A percentile compares a stretch with the other conserved stretches of the same genome.
phyloP scores from a whole-genome alignment of 2,329 filamentous ascomycete species.

The Chaetomiaceae sp. region DNA sequence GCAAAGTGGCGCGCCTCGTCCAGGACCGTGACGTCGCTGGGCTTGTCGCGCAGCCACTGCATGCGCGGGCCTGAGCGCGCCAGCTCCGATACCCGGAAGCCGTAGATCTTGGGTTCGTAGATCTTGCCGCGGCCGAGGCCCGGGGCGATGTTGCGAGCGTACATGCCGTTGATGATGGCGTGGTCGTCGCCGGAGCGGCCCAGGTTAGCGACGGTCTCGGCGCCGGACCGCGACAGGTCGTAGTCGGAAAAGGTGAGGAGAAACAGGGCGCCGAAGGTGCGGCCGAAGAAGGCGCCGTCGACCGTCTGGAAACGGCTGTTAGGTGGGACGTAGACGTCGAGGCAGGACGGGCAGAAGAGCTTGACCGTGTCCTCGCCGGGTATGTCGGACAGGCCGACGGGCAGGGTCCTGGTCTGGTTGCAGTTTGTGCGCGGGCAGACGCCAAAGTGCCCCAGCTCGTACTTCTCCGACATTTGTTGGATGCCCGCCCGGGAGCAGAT shows the following conservation, averaged over 20 bases:
- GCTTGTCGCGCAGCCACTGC: constrained; percentile 90
- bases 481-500: constrained; percentile 95
- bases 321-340: constrained; percentile 94
- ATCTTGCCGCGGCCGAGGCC: constrained; percentile 77
- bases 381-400: constrained; percentile 89
- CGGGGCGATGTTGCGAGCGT: constrained; percentile 80
- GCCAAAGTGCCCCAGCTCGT: constrained; percentile 94
- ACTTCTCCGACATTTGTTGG: constrained; percentile 99
- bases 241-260: constrained; percentile 98
- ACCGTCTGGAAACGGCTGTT: constrained; percentile 97
- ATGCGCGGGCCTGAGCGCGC: constrained; percentile 88
- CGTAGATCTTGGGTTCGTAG: constrained; percentile 94
- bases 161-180: constrained; percentile 73
- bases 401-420: constrained; percentile 82
- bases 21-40: constrained; percentile 71
- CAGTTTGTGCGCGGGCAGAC: constrained; percentile 93
- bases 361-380: constrained; percentile 97
- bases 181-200: constrained; percentile 41
- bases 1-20: constrained; percentile 66
- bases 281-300: constrained; percentile 96
- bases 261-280: constrained; percentile 94
- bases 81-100: constrained; percentile 88
- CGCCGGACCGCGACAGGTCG: constrained; percentile 71
- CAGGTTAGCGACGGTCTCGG: constrained; percentile 48
- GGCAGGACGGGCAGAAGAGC: constrained; percentile 92